A percentile compares a stretch with the other conserved stretches of the same genome.
phyloP scores from a whole-genome alignment of 495 filamentous ascomycete genomes.

The Hypoxylon lenormandii region DNA sequence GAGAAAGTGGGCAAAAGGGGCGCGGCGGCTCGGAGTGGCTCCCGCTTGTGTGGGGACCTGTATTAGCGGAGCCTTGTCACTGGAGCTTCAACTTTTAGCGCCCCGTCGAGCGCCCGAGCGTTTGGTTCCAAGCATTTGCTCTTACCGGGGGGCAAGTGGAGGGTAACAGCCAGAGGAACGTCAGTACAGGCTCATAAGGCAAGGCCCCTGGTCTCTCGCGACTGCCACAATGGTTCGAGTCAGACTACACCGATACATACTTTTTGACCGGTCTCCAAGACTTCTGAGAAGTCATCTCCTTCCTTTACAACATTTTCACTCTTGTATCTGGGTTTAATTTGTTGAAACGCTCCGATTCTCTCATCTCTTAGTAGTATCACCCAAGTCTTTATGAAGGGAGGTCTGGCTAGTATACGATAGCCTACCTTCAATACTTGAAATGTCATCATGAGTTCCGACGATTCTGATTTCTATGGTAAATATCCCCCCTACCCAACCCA shows the following conservation, averaged over 20 bases:
- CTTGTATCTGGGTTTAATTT: neutral
- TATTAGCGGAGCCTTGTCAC: conserved; percentile 11
- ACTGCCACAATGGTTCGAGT: neutral
- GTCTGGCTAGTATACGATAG: neutral
- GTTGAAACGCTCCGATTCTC: neutral
- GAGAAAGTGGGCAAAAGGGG: conserved; percentile 25
- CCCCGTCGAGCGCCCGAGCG: conserved; percentile 31
- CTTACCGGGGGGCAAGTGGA: too few relatives aligned
- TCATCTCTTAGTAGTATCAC: neutral
- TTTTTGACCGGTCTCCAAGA: neutral
- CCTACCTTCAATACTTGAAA: conserved; percentile 7
- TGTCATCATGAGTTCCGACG: conserved; percentile 65
- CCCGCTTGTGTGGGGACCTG: conserved; percentile 31
- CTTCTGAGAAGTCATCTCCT: conserved; percentile 6
- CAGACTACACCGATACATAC: neutral
- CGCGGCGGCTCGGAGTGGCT: conserved; percentile 36
- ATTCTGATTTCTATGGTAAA: conserved; percentile 79
- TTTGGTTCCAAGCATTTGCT: conserved; percentile 26
- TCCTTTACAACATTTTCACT: neutral
- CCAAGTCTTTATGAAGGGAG: neutral
- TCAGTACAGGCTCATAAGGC: conserved; percentile 17
- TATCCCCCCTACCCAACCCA: conserved; percentile 22
- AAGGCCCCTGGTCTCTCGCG: conserved; percentile 1
- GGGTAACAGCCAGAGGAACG: conserved; percentile 14
- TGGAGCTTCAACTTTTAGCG: conserved; percentile 13